Evolutionary conservation across 192 early-diverging fungal species (phyloP).

Genomic region (Piromyces finnis): DNA sequence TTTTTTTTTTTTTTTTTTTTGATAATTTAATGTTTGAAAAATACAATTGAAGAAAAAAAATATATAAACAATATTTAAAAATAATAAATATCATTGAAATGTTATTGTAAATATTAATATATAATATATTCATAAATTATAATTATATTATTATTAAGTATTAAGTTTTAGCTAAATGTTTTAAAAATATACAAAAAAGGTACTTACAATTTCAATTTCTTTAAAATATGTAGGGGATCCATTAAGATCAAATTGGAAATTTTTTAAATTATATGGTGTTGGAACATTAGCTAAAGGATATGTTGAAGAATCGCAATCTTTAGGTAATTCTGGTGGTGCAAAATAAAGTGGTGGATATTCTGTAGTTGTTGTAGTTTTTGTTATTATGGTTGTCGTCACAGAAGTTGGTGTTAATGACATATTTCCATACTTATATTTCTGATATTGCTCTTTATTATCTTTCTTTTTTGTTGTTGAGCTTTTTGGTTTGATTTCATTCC

Average conservation of each 20-base stretch:
- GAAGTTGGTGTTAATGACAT: not conserved
- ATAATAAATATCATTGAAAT: too few relatives aligned
- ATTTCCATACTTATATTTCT: not conserved
- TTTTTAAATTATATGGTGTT: constrained; percentile 59
- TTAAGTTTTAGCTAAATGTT: too few relatives aligned
- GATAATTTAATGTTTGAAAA: too few relatives aligned
- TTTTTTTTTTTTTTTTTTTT: too few relatives aligned
- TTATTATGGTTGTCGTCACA: not conserved
- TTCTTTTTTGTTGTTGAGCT: not conserved
- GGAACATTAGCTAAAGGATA: constrained; percentile 57
- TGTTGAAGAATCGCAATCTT: constrained; percentile 29
- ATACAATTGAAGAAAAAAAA: too few relatives aligned
- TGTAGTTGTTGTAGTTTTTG: constrained; percentile 39
- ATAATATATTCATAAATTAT: too few relatives aligned
- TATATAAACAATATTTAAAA: too few relatives aligned
- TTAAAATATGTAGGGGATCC: constrained; percentile 51
- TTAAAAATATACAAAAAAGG: too few relatives aligned
- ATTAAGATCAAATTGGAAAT: constrained; percentile 62
- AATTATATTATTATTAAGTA: too few relatives aligned
- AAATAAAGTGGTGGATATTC: constrained; percentile 53
- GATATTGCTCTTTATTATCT: not conserved
- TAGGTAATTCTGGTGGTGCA: constrained; percentile 28
- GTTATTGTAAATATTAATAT: too few relatives aligned
- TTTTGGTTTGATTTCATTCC: not conserved
- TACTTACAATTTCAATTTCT: constrained; percentile 22